Evolutionary conservation across 2,329 filamentous ascomycete genomes (phyloP), one percentile per base, ranked within the genome.

Genomic region (Aspergillus sp.): DNA sequence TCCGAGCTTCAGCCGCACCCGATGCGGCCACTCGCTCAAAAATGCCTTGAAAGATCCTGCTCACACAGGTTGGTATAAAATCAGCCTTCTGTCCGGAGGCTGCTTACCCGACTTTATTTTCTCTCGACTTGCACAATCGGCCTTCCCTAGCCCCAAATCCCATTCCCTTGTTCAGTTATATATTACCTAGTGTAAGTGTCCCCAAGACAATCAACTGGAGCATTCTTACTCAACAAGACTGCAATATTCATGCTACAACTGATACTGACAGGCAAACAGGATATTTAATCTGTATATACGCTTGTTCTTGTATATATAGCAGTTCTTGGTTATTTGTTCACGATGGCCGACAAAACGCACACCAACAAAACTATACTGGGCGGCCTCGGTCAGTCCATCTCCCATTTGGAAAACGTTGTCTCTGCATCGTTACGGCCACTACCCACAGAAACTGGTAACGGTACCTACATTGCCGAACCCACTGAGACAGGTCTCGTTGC

Each of bases 391-490:
- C 71, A 72, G 31, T 68, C 72, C 4, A 69, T 82, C 51, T 70
- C 72, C 28, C 71, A 80, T 38, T 59, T 79, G 34, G 75, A 75
- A 57, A 70, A 78, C 47, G 69, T 79, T 38, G 71, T 83, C 57
- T 69, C 74, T 53, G 78, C 78, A 56, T 78, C 80, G 17, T 61
- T 78, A 47, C 73, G 78, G 28, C 78, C 81, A 17, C 64, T 82
- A 59, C 78, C 79, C 17, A 76, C 73, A 25, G 68, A 76, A 52
- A 79, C 77, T 25, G 79, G 78, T 5, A 72, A 80, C 68, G 77
- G 75, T 1, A 75, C 76, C 28, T 79, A 81, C 61, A 59, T 78
- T 41, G 71, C 77, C 47, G 68, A 75, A 34, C 58, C 74, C 43
- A 71, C 68, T 31, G 65, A 70, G 53, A 74, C 75, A 3, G 75